A percentile compares a stretch with the other conserved stretches of the same genome.
Evolutionary conservation across 2,329 filamentous ascomycete genomes (phyloP).

Genomic region (Botrytis tulipae): DNA sequence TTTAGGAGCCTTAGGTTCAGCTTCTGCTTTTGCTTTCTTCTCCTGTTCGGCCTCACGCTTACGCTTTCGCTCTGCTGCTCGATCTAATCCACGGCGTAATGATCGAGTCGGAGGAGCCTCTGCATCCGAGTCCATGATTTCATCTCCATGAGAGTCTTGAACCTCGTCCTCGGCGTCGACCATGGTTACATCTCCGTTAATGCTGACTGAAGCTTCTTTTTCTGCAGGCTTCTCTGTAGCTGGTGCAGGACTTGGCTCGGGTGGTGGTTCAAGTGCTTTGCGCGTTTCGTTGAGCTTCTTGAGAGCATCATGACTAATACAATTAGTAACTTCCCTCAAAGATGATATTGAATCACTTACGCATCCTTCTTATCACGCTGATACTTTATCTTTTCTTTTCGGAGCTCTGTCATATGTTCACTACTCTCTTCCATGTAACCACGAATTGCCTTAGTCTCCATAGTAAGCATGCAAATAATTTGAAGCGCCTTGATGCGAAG

Average conservation of each 20-base stretch:
- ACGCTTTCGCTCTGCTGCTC: constrained; percentile 68
- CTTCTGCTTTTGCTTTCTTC: constrained; percentile 59
- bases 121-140: constrained; percentile 67
- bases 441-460: constrained; percentile 82
- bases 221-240: constrained; percentile 30
- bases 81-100: constrained; percentile 62
- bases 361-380: constrained; percentile 72
- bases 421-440: constrained; percentile 89
- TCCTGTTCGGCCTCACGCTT: constrained; percentile 75
- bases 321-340: constrained; percentile 34
- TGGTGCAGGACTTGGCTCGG: constrained; percentile 55
- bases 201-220: constrained; percentile 17
- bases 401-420: constrained; percentile 88
- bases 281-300: constrained; percentile 69
- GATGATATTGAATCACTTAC: constrained; percentile 45
- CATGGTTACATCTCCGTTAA: constrained; percentile 59
- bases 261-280: constrained; percentile 68
- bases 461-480: constrained; percentile 79
- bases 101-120: constrained; percentile 57
- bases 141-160: constrained; percentile 53
- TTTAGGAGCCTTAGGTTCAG: constrained; percentile 61
- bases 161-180: constrained; percentile 63
- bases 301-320: constrained; percentile 64
- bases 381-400: constrained; percentile 93
- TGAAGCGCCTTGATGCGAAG: constrained; percentile 76